phyloP scores from a whole-genome alignment of 768 basidiomycete genomes.

The Sporobolomyces pararoseus region DNA sequence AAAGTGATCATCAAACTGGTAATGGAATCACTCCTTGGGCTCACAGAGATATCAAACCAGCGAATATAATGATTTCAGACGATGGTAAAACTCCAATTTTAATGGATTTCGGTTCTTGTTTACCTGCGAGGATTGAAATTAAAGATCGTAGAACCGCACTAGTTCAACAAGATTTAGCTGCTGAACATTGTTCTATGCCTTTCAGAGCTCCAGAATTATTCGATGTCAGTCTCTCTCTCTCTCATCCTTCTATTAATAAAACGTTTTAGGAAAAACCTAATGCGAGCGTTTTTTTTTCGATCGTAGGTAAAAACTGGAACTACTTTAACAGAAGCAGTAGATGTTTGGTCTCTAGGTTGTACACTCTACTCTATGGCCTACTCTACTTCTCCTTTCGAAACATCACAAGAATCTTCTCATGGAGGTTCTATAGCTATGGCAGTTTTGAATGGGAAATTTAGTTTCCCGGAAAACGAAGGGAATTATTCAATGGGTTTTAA shows the following conservation, averaged over 20 bases:
- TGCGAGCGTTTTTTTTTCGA: too few relatives aligned
- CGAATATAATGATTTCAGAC: conserved; percentile 92
- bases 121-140: conserved; percentile 77
- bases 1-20: conserved; percentile 75
- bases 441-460: conserved; percentile 86
- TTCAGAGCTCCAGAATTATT: conserved; percentile 96
- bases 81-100: conserved; percentile 78
- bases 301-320: conserved; percentile 33
- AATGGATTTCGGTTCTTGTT: conserved; percentile 95
- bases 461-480: conserved; percentile 61
- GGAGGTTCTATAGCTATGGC: conserved; percentile 96
- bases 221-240: conserved; percentile 55
- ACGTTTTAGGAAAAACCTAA: conserved; percentile 52
- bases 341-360: conserved; percentile 80
- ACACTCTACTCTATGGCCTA: conserved; percentile 92
- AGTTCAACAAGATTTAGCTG: conserved; percentile 91
- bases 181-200: conserved; percentile 97
- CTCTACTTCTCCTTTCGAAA: conserved; percentile 94
- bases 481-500: conserved; percentile 78
- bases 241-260: background rate
- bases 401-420: conserved; percentile 81
- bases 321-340: conserved; percentile 32
- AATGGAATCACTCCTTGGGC: conserved; percentile 7
- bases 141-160: conserved; percentile 81
- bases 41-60: too few relatives aligned